Evolutionary conservation across 331 rosid species (phyloP), one percentile per base, ranked within the genome.

Genomic region (Quercus phellos): DNA sequence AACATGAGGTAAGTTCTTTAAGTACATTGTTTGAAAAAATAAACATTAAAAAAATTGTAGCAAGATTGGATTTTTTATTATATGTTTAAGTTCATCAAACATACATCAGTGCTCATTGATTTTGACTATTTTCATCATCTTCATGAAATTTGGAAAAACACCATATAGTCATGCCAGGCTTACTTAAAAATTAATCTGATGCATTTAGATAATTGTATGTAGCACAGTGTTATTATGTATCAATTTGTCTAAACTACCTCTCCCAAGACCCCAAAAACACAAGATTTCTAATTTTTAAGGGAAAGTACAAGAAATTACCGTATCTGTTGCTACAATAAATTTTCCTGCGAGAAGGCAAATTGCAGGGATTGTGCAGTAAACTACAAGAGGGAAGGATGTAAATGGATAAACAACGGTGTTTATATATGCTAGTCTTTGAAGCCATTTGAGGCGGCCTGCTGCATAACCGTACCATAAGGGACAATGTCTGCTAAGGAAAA

Each of bases 381-480:
- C 97, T 60, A 95, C 24, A 13, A 95, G 97, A 64, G 99, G 99
- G 79, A 95, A 90, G 55, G 98, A 95, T 43, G 99, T 93, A 60
- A 92, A 95, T 0, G 99, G 99, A 77, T 95, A 95, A 58, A 95
- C 99, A 77, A 92, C 93, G 78, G 98, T 91, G 97, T 91, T 92
- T 42, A 95, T 84, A 68, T 95, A 95, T 73, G 99, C 99, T 74
- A 92, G 55, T 82, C 99, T 89, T 75, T 95, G 99, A 67, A 95
- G 91, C 85, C 83, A 77, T 80, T 82, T 91, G 80, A 95, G 98
- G 78, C 99, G 98, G 35, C 99, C 99, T 19, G 98, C 99, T 0
- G 93, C 92, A 43, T 82, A 95, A 13, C 99, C 99, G 61, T 95
- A 95, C 99, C 99, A 95, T 16, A 95, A 91, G 34, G 99, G 99